Base-by-base conservation (phyloP, 140 eudicot species). In the Oenanthe javanica region DNA sequence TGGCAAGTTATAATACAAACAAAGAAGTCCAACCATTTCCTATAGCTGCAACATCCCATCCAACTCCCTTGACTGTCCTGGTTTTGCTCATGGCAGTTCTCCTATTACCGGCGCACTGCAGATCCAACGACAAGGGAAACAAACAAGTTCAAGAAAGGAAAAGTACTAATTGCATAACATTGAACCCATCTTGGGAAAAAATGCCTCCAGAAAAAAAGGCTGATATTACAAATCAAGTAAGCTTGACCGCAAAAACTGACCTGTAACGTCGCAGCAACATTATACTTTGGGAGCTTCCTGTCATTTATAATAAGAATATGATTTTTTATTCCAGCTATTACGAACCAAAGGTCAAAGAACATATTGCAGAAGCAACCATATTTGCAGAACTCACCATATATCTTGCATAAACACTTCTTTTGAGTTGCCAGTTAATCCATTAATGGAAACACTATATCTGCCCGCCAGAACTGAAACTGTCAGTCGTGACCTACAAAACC, bases 81-180 rank as follows among this genome's bases (percentile, higher is more conserved):
- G 83, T 85, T 78, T 94, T 89, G 93, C 98, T 94, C 98, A 94
- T 94, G 76, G 98, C 98, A 49, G 98, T 94, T 85, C 98, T 89
- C 81, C 98, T 85, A 79, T 94, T 94, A 74, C 97, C 97, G 86
- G 98, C 98, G 86, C 98, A 94, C 96, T 94, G 84, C 57, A 42
- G 45, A 42, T 42, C 45, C 45, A 2, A 42, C 0, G 45, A 42
- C 45, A 4, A 42, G 31, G 31, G 45, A 42, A 42, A 42, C 45
- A 42, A 4, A 42, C 45, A 42, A 42, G 45, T 42, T 42, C 45
- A 42, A 55, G 25, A 48, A 23, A 40, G 72, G 78, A 63, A 19
- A 77, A 70, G 55, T 23, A 51, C 5, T 59, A 36, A 69, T 21
- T 49, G 67, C 76, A 80, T 46, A 74, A 57, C 21, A 50, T 27